Conservation (phyloP, 495 filamentous ascomycete species). For the Aspergillus leporis region DNA sequence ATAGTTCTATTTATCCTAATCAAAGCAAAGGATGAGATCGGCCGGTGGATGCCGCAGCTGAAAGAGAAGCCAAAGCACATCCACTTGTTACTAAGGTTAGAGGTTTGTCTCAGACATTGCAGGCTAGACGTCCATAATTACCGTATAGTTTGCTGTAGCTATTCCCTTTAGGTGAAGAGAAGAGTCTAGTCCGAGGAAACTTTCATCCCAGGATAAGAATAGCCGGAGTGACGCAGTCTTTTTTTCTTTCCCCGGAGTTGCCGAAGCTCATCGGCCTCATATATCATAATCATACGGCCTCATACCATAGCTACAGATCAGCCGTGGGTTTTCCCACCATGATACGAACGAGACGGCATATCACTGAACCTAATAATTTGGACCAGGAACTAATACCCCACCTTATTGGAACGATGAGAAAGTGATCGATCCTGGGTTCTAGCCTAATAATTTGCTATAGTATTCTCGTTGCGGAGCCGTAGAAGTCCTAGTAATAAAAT, state of each 20-base stretch:
- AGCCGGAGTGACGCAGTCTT: neutral
- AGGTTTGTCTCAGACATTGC: slow-evolving; percentile 24
- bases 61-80: slow-evolving; percentile 11
- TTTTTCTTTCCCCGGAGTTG: neutral
- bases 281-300: too few species aligned
- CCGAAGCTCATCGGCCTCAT: neutral
- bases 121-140: slow-evolving; percentile 13
- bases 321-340: neutral
- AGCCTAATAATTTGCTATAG: neutral
- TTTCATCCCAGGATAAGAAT: neutral
- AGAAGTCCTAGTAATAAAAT: too few species aligned
- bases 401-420: neutral
- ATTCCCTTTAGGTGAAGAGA: slow-evolving; percentile 2
- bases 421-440: neutral
- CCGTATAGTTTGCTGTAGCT: slow-evolving; percentile 9
- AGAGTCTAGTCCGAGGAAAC: neutral
- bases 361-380: neutral
- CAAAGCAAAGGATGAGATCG: slow-evolving; percentile 23
- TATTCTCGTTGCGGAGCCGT: too few species aligned
- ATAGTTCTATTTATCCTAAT: slow-evolving; percentile 3
- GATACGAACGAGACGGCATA: neutral
- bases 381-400: neutral
- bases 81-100: slow-evolving; percentile 22
- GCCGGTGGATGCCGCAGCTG: slow-evolving; percentile 20
- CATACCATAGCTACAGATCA: neutral